Evolutionary conservation across 768 basidiomycete species (phyloP).

Genomic region (Lentinula detonsa): DNA sequence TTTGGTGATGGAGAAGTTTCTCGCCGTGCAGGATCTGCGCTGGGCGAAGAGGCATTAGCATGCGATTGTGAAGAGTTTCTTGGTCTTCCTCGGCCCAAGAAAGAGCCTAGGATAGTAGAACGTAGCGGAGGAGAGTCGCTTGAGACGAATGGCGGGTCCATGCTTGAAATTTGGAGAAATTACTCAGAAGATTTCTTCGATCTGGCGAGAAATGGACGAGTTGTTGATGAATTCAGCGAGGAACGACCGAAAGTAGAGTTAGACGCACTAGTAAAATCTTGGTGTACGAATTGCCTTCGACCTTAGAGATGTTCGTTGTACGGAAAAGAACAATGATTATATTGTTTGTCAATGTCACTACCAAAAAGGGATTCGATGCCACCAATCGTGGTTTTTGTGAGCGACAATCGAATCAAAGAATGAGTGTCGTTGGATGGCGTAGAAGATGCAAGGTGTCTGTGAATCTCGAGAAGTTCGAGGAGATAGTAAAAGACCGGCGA

Average conservation of each 20-base stretch:
- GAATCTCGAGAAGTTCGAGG: not conserved
- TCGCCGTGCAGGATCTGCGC: conserved; percentile 23
- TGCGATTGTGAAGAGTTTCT: conserved; percentile 64
- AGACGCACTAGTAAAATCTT: not conserved
- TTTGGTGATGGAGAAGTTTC: conserved; percentile 42
- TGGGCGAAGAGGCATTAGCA: conserved; percentile 35
- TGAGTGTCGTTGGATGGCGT: not conserved
- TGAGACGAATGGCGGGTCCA: not conserved
- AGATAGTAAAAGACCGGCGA: not conserved
- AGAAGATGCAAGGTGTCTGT: not conserved
- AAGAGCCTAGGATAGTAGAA: conserved; percentile 48
- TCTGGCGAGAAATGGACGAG: not conserved
- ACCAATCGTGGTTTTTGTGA: not conserved
- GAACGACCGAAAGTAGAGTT: not conserved
- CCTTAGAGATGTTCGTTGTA: not conserved
- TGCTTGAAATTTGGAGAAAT: not conserved
- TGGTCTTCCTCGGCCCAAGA: conserved; percentile 45
- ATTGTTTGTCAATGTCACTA: not conserved
- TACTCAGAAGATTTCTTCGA: not conserved
- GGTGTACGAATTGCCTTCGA: not conserved
- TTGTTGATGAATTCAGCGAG: not conserved
- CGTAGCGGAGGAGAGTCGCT: conserved; percentile 22
- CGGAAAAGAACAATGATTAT: not conserved
- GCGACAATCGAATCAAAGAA: not conserved
- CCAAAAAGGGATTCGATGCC: not conserved